Evolutionary conservation across 1,139 yeast genomes (phyloP).

Genomic region (Debaryomycetaceae sp.): DNA sequence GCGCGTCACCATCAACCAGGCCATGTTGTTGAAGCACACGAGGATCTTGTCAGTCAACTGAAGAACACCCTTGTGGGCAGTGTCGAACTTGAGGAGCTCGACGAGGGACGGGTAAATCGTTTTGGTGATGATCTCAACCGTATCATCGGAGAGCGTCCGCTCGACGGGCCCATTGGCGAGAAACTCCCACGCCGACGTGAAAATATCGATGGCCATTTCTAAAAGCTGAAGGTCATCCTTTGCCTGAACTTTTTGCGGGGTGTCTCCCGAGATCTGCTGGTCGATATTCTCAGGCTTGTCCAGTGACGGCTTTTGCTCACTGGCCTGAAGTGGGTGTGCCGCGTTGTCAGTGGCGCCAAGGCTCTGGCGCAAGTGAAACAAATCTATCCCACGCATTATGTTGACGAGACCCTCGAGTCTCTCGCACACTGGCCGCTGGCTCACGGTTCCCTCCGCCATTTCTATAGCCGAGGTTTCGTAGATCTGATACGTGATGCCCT

Average conservation of each 20-base stretch:
- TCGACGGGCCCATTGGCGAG: slow-evolving; percentile 24
- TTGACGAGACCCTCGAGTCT: slow-evolving; percentile 24
- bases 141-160: slow-evolving; percentile 18
- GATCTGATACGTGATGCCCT: slow-evolving; percentile 60
- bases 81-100: slow-evolving; percentile 32
- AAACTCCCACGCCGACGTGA: slow-evolving; percentile 71
- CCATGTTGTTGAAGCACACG: slow-evolving; percentile 64
- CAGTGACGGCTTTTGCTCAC: slow-evolving; percentile 21
- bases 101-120: slow-evolving; percentile 36
- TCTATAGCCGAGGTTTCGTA: slow-evolving; percentile 32
- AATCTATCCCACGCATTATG: slow-evolving; percentile 36
- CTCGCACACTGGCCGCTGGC: slow-evolving; percentile 15
- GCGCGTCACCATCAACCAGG: slow-evolving; percentile 47
- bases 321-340: slow-evolving; percentile 24
- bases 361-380: slow-evolving; percentile 33
- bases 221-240: slow-evolving; percentile 56
- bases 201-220: slow-evolving; percentile 68
- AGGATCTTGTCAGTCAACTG: slow-evolving; percentile 51
- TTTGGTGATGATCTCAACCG: slow-evolving; percentile 24
- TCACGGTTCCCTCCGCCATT: slow-evolving; percentile 18
- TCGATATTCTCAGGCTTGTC: slow-evolving; percentile 21
- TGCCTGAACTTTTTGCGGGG: slow-evolving; percentile 39
- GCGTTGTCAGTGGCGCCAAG: slow-evolving; percentile 32
- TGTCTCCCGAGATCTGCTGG: slow-evolving; percentile 22
- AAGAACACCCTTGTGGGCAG: slow-evolving; percentile 19